Conservation (phyloP, 1,139 yeast species). For the Saccharomycopsis phalli region DNA sequence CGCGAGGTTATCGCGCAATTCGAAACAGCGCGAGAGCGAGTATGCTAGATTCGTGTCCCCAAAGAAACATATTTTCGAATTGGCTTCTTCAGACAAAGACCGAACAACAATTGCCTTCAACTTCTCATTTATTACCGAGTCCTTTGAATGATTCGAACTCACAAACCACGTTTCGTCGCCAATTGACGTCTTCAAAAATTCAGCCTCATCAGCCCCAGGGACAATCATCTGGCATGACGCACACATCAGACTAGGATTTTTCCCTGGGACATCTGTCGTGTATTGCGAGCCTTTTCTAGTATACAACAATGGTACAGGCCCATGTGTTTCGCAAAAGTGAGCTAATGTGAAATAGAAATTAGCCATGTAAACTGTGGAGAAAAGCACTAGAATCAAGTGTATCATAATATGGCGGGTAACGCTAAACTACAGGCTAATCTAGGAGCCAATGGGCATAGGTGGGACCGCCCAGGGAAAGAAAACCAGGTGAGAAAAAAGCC, state of each 20-base stretch:
- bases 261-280: not conserved
- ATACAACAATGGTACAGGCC: constrained; percentile 15
- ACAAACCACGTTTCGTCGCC: constrained; percentile 1
- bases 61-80: constrained; percentile 16
- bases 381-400: no score
- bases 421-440: no score
- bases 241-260: not conserved
- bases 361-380: no score
- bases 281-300: constrained; percentile 4
- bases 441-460: no score
- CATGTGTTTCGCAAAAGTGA: constrained; percentile 20
- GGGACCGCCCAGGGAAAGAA: no score
- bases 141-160: constrained; percentile 3
- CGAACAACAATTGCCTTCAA: constrained; percentile 12
- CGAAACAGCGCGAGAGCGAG: constrained; percentile 16
- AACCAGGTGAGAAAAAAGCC: no score
- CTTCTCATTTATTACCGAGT: constrained; percentile 8
- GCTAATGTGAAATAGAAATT: constrained; percentile 18
- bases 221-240: constrained; percentile 7
- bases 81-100: constrained; percentile 18
- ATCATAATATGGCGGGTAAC: no score
- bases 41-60: constrained; percentile 18
- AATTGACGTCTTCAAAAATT: constrained; percentile 1
- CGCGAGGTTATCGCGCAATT: constrained; percentile 13
- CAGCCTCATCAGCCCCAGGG: not conserved